Conservation (phyloP, 2,329 filamentous ascomycete species). For the Fusarium secorum region DNA sequence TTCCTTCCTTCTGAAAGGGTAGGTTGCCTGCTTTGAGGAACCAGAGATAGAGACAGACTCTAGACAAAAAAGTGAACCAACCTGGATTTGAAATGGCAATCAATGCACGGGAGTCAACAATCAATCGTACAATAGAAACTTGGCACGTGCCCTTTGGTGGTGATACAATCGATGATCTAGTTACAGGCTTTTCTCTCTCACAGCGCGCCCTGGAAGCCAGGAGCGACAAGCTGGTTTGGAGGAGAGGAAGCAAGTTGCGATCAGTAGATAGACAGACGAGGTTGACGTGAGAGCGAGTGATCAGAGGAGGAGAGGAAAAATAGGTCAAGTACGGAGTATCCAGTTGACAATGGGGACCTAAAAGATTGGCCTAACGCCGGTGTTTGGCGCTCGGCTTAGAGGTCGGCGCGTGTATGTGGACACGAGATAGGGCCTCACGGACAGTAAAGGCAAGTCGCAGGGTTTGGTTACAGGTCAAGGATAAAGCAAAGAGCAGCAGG, state of each 20-base stretch:
- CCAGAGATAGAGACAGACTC: slow-evolving; percentile 4
- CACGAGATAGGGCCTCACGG: slow-evolving; percentile 28
- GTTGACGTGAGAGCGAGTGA: not conserved
- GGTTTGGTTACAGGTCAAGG: slow-evolving; percentile 37
- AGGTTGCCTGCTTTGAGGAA: slow-evolving; percentile 1
- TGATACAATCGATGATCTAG: slow-evolving; percentile 27
- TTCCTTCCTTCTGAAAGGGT: slow-evolving; percentile 1
- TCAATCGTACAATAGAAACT: slow-evolving; percentile 34
- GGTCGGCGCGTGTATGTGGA: slow-evolving; percentile 35
- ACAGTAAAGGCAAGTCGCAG: slow-evolving; percentile 19
- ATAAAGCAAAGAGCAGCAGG: slow-evolving; percentile 23
- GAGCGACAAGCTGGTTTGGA: slow-evolving; percentile 40
- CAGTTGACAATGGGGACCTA: slow-evolving; percentile 15
- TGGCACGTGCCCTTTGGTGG: slow-evolving; percentile 11
- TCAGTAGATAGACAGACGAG: not conserved
- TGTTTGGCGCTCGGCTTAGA: slow-evolving; percentile 35
- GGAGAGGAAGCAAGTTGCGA: slow-evolving; percentile 28
- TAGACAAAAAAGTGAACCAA: slow-evolving; percentile 37
- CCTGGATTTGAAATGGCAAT: slow-evolving; percentile 30
- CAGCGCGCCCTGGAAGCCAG: slow-evolving; percentile 43
- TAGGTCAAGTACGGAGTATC: not conserved
- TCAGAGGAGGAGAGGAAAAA: not conserved
- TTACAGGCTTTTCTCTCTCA: slow-evolving; percentile 34
- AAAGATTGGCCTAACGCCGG: slow-evolving; percentile 34
- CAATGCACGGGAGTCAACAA: not conserved